Percentiles rank a stretch among this genome's conserved stretches.
Conservation (phyloP, 106 monocot genomes). For the Narthecium ossifragum region DNA sequence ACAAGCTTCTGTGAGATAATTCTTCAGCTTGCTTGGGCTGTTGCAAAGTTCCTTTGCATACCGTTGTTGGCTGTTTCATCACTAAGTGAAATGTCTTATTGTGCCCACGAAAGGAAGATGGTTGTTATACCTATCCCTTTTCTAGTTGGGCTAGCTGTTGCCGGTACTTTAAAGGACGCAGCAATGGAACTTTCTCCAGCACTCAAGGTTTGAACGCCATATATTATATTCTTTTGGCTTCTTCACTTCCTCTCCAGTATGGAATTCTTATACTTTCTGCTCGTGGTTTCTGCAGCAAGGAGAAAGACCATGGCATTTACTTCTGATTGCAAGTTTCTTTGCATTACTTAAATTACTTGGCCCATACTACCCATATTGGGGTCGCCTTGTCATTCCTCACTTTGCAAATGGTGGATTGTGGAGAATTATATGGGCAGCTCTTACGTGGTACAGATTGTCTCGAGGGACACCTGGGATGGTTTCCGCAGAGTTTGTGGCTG, state of each 20-base stretch:
- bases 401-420: slow-evolving; percentile 84
- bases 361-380: slow-evolving; percentile 73
- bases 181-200: slow-evolving; percentile 23
- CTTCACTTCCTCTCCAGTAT: not conserved
- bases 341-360: slow-evolving; percentile 61
- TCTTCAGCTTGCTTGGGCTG: slow-evolving; percentile 26
- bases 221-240: not conserved
- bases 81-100: slow-evolving; percentile 84
- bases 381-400: slow-evolving; percentile 58
- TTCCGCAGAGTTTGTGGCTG: not conserved
- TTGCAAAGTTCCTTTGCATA: slow-evolving; percentile 47
- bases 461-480: not conserved
- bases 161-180: slow-evolving; percentile 30
- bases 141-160: slow-evolving; percentile 44
- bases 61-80: slow-evolving; percentile 57
- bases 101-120: slow-evolving; percentile 73
- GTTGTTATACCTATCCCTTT: slow-evolving; percentile 45
- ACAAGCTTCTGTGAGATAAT: slow-evolving; percentile 15
- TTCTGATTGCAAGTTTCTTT: slow-evolving; percentile 45
- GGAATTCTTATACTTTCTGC: not conserved
- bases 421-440: slow-evolving; percentile 44
- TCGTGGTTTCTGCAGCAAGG: slow-evolving; percentile 29
- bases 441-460: slow-evolving; percentile 36
- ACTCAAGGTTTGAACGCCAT: slow-evolving; percentile 41
- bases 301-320: slow-evolving; percentile 49